Percentiles rank a stretch among this genome's conserved stretches.
These are phyloP conservation scores for Carallia brachiata DNA, from an alignment of 345 rosid species.

Conservation along the genomic window DNA sequence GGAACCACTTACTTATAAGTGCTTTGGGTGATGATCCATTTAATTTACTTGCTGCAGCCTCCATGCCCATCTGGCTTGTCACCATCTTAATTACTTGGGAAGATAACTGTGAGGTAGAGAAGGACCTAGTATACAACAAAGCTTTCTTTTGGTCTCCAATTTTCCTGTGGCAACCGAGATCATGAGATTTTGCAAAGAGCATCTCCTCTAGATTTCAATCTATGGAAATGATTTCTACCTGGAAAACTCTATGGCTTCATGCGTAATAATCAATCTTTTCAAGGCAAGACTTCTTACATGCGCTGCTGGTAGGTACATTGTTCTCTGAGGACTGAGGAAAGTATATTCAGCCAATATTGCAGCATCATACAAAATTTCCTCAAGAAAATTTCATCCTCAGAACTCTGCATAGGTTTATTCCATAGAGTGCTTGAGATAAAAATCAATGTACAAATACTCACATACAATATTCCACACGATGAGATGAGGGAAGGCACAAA, in stretches of 20 bases:
- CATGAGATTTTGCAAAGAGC: conserved; percentile 5
- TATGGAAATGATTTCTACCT: conserved; percentile 34
- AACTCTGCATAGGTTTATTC: conserved; percentile 37
- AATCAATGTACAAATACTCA: background rate
- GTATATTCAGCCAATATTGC: conserved; percentile 50
- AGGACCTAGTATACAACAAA: conserved; percentile 36
- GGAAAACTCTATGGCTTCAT: conserved; percentile 47
- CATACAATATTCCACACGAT: background rate
- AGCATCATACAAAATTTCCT: conserved; percentile 50
- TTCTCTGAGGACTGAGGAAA: conserved; percentile 35
- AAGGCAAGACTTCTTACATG: conserved; percentile 36
- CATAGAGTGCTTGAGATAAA: background rate
- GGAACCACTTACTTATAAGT: conserved; percentile 44
- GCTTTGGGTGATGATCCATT: conserved; percentile 46
- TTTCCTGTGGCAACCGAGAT: conserved; percentile 31
- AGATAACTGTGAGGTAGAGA: conserved; percentile 36
- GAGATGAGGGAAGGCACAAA: background rate
- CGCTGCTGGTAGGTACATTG: conserved; percentile 25
- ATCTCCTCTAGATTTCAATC: conserved; percentile 6
- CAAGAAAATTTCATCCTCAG: conserved; percentile 36
- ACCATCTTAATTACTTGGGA: conserved; percentile 36
- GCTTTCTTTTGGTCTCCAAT: conserved; percentile 46
- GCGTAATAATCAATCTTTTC: conserved; percentile 44
- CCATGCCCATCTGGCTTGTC: conserved; percentile 29
- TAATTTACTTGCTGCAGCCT: conserved; percentile 28